Evolutionary conservation across 2,329 filamentous ascomycete genomes (phyloP), one percentile per base, ranked within the genome.

Genomic region (Xylaria sp.): DNA sequence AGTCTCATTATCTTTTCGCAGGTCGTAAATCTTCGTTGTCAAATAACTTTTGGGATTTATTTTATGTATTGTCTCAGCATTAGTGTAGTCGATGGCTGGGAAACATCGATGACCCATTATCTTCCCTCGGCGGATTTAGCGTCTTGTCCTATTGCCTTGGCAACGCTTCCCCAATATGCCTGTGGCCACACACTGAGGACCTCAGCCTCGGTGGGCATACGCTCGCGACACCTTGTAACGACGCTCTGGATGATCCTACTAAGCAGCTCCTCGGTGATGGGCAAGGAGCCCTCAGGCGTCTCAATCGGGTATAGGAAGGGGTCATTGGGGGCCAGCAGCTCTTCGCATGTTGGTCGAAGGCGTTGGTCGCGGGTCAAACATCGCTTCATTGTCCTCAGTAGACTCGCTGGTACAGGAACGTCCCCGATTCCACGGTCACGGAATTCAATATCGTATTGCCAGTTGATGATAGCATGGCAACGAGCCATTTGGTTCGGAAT

Each of bases 401-500:
- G 81, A 12, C 86, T 86, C 0, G 83, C 81, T 0, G 90, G 90
- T 0, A 92, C 88, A 0, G 83, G 82, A 0, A 86, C 83, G 62
- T 85, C 90, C 52, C 93, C 93, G 60, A 94, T 83, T 13, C 91
- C 93, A 2, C 86, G 84, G 0, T 89, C 85, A 0, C 91, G 91
- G 76, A 90, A 96, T 65, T 93, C 88, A 76, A 97, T 93, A 6
- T 82, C 80, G 79, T 94, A 89, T 65, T 90, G 86, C 80, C 89
- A 92, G 80, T 95, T 93, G 73, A 94, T 92, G 77, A 97, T 96
- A 69, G 93, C 92, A 80, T 94, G 90, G 79, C 97, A 96, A 25
- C 94, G 90, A 46, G 92, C 90, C 83, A 97, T 93, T 77, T 91
- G 93, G 81, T 95, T 96, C 67, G 89, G 85, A 74, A 99, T 97